Conservation (phyloP, 768 basidiomycete genomes). For the Tricholoma matsutake region DNA sequence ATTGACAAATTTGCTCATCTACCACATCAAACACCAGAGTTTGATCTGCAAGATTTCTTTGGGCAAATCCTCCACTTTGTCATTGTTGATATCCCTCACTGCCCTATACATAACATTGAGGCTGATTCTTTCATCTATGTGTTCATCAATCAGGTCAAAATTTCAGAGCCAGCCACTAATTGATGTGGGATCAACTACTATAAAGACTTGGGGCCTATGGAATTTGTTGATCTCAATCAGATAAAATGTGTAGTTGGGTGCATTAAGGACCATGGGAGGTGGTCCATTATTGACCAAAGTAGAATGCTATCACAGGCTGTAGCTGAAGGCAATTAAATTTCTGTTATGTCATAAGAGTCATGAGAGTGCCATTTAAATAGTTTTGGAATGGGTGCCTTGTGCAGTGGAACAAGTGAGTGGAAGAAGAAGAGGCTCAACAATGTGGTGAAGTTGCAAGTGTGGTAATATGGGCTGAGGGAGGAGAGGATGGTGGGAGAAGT, state of each 20-base stretch:
- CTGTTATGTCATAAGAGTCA: neutral
- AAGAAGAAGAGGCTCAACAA: too few species aligned
- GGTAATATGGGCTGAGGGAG: too few species aligned
- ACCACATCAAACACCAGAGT: constrained; percentile 7
- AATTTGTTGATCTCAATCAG: constrained; percentile 25
- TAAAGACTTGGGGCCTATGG: constrained; percentile 11
- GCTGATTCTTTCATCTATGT: constrained; percentile 22
- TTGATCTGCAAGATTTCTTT: constrained; percentile 15
- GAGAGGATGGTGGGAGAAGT: too few species aligned
- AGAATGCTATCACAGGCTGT: neutral
- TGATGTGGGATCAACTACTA: constrained; percentile 20
- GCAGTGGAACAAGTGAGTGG: too few species aligned
- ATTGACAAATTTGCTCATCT: constrained; percentile 25
- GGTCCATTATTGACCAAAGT: neutral
- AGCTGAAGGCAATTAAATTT: neutral
- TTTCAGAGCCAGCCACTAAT: constrained; percentile 1
- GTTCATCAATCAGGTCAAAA: constrained; percentile 11
- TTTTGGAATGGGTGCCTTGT: neutral
- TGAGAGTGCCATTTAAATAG: neutral
- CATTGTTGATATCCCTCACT: constrained; percentile 17
- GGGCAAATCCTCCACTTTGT: constrained; percentile 31
- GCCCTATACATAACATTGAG: constrained; percentile 10
- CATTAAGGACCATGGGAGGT: constrained; percentile 6
- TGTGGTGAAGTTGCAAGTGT: too few species aligned
- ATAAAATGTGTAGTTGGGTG: constrained; percentile 27